Base-by-base conservation (phyloP, 768 basidiomycete genomes). In the Suillus fuscotomentosus region DNA sequence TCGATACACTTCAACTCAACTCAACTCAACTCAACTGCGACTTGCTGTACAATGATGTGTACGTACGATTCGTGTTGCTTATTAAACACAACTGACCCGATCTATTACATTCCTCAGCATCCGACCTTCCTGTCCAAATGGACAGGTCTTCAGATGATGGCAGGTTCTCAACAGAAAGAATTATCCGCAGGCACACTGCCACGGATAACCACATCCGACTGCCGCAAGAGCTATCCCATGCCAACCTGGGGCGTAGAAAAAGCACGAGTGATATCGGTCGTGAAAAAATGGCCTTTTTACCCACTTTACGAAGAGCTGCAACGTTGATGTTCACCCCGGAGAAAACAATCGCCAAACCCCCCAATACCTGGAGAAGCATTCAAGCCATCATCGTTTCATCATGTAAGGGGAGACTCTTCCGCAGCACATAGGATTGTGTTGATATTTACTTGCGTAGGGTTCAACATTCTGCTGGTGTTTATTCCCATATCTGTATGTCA, bases 381-480 rank as follows among this genome's bases (percentile, higher is more conserved):
- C 80, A 76, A 61, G 77, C 88, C 1, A 85, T 91, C 57, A 15
- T 88, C 8, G 39, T 75, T 9, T 79, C 83, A 20, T 89, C 89
- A 41, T 90, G 91, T 90, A 63, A 60, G 83, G 72, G 20, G 31
- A 20, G 34, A 20, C 42, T n/a, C 34, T 10, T 60, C 31, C 11
- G 34, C 47, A 5, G 15, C 8, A 20, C n/a, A 4, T 17, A 9
- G 22, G 45, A n/a, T 63, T 14, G 60, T 65, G 2, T 60, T 71
- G 22, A 67, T 53, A 5, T 34, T 38, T 31, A 36, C 27, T 34
- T 53, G 39, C 27, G 34, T 62, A 92, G 91, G 85, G 81, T 72
- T 92, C 9, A 93, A 93, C 69, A 13, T 91, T n/a, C 76, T 92
- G 13, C 80, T 92, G 0, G 67, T 89, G 10, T 92, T 83, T 70